Evolutionary conservation across 2,329 filamentous ascomycete genomes (phyloP), one percentile per base, ranked within the genome.

Genomic region (Alternaria viburni): DNA sequence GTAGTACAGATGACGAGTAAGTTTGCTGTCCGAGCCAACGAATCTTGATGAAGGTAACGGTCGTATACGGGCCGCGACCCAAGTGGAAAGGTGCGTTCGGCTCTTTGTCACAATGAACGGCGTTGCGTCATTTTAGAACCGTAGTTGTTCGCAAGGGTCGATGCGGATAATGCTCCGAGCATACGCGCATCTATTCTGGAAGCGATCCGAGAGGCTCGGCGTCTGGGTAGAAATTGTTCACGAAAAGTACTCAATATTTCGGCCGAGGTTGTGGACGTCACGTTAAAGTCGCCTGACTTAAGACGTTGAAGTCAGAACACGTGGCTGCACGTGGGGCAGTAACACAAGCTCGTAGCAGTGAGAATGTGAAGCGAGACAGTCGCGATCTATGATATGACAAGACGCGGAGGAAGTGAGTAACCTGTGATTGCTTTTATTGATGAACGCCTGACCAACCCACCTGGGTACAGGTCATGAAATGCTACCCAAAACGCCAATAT

Each of bases 401-500:
- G 26, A 3, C 26, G 25, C 9, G 25, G 25, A 25, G 2, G 25
- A 25, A 25, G 8, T 25, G 25, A n/a, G n/a, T n/a, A n/a, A n/a
- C n/a, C n/a, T n/a, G n/a, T n/a, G n/a, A n/a, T n/a, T n/a, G 28
- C 21, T 52, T 52, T 41, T 8, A 52, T 36, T 36, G 49, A 41
- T 25, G 10, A 52, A 36, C 49, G 28, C 30, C 28, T 28, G 45
- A 36, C 49, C 15, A 41, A 41, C 13, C 49, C 49, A 23, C 19
- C 19, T 7, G 28, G 47, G 23, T 54, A 49, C 46, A 13, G 19
- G 9, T 17, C n/a, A 54, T 15, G 4, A 41, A 49, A 64, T 59
- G 55, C 50, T 54, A 30, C 17, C 12, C 26, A 57, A 28, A 61
- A 69, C 66, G 62, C 64, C 67, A 30, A 41, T 50, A 28, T 64